A percentile compares a stretch with the other conserved stretches of the same genome.
phyloP scores from a whole-genome alignment of 257 asterid species.

The Paraleonurus japonicus region DNA sequence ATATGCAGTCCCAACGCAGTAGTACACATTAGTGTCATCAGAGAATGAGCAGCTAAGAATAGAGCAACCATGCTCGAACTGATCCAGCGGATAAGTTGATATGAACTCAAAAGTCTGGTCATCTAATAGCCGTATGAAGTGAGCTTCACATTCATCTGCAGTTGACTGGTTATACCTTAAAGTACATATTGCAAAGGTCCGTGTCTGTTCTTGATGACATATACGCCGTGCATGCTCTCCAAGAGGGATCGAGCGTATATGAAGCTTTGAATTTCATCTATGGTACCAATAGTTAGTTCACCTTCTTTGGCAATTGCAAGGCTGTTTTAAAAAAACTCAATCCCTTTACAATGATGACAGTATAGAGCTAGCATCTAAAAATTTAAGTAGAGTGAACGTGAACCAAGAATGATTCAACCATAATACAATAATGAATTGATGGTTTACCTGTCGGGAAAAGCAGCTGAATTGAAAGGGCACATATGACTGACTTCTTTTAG shows the following conservation, averaged over 20 bases:
- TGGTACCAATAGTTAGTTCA: conserved; percentile 92
- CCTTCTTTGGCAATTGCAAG: conserved; percentile 98
- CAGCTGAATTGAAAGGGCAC: conserved; percentile 99
- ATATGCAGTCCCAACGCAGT: conserved; percentile 94
- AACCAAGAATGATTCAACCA: conserved; percentile 10
- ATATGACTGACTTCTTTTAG: conserved; percentile 91
- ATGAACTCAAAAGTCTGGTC: conserved; percentile 95
- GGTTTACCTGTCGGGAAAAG: conserved; percentile 93
- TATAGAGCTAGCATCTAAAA: conserved; percentile 12
- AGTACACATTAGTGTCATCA: conserved; percentile 81
- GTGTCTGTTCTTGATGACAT: conserved; percentile 97
- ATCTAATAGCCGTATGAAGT: conserved; percentile 83
- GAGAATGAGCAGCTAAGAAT: conserved; percentile 95
- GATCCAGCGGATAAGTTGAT: conserved; percentile 81
- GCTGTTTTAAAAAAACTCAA: conserved; percentile 46
- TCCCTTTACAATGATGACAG: background rate
- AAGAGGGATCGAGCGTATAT: conserved; percentile 89
- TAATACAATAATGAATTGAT: conserved; percentile 17
- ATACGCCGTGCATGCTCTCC: conserved; percentile 98
- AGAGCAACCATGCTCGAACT: conserved; percentile 85
- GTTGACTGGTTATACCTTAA: conserved; percentile 71
- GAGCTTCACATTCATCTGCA: conserved; percentile 74
- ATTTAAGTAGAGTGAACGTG: background rate
- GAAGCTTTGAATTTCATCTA: conserved; percentile 98
- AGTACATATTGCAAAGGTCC: conserved; percentile 84